A percentile compares a stretch with the other conserved stretches of the same genome.
These are phyloP conservation scores for Lathyrus tuberosus DNA, from an alignment of 306 rosid genomes.

Conservation along the genomic window DNA sequence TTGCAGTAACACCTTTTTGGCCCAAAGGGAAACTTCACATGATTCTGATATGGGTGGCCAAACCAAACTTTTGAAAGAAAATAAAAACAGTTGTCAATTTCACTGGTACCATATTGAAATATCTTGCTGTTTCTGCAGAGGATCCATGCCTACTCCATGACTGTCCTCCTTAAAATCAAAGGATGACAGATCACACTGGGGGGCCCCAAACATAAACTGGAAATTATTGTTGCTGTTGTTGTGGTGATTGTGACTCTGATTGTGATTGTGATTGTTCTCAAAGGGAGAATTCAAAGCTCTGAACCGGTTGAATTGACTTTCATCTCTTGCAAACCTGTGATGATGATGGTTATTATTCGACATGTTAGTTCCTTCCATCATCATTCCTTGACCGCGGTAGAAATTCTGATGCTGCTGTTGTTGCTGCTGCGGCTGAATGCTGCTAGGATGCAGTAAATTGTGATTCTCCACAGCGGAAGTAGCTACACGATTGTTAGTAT, in stretches of 20 bases:
- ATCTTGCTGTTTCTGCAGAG: conserved; percentile 53
- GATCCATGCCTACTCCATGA: conserved; percentile 51
- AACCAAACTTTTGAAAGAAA: conserved; percentile 28
- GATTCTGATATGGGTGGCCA: conserved; percentile 30
- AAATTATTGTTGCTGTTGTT: conserved; percentile 38
- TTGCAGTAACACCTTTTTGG: conserved; percentile 29
- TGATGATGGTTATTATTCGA: conserved; percentile 38
- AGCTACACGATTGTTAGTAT: conserved; percentile 16
- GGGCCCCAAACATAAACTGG: conserved; percentile 57
- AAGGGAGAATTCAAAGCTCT: conserved; percentile 52
- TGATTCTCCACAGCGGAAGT: conserved; percentile 38
- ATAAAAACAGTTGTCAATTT: conserved; percentile 29
- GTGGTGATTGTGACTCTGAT: neutral
- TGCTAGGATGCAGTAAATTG: conserved; percentile 39
- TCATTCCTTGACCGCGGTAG: conserved; percentile 47
- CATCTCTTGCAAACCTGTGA: conserved; percentile 50
- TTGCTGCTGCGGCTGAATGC: conserved; percentile 48
- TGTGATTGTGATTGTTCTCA: conserved; percentile 45
- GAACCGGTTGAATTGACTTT: conserved; percentile 51
- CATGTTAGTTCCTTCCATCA: conserved; percentile 49
- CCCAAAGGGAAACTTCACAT: conserved; percentile 42
- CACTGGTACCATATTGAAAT: conserved; percentile 59
- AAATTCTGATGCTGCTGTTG: conserved; percentile 38
- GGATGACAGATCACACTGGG: conserved; percentile 56
- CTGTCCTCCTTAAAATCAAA: conserved; percentile 60